Percentiles rank a stretch among this genome's conserved stretches.
Evolutionary conservation across 176 grass and related monocot genomes (phyloP).

Genomic region (Dendrocalamus sinicus): DNA sequence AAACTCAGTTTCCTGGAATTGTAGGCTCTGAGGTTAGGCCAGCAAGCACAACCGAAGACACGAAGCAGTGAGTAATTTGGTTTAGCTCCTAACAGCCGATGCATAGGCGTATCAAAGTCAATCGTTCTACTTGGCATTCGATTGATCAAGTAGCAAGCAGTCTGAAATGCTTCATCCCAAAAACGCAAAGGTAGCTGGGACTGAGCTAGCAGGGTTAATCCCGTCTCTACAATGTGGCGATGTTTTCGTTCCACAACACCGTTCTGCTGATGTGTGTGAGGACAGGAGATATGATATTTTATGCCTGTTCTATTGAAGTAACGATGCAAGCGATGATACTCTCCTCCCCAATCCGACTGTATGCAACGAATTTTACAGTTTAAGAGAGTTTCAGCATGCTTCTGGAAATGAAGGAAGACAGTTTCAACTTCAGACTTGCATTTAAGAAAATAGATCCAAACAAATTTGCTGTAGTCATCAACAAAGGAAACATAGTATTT

Average conservation of each 20-base stretch:
- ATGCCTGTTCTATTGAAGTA: not conserved
- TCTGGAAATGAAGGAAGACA: not conserved
- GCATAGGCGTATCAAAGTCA: accelerated
- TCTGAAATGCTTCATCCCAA: not conserved
- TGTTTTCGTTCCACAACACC: not conserved
- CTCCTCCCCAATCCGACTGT: not conserved
- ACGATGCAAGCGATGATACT: not conserved
- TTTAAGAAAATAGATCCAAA: not conserved
- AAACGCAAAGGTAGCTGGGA: not conserved
- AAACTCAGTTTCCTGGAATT: not conserved
- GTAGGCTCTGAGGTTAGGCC: not conserved
- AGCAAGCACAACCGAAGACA: not conserved
- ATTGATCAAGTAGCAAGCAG: not conserved
- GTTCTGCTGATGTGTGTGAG: not conserved
- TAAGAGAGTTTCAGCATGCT: accelerated
- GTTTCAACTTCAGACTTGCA: not conserved
- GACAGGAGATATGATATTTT: not conserved
- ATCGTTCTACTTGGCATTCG: not conserved
- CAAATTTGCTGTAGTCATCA: not conserved
- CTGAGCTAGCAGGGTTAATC: not conserved
- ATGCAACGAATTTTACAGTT: not conserved
- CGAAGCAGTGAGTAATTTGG: not conserved
- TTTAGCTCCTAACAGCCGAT: not conserved
- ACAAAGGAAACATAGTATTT: not conserved
- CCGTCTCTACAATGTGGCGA: not conserved